Percentiles rank a stretch among this genome's conserved stretches.
Conservation (phyloP, 2,329 filamentous ascomycete genomes). For the Aotearoamyces nothofagi region DNA sequence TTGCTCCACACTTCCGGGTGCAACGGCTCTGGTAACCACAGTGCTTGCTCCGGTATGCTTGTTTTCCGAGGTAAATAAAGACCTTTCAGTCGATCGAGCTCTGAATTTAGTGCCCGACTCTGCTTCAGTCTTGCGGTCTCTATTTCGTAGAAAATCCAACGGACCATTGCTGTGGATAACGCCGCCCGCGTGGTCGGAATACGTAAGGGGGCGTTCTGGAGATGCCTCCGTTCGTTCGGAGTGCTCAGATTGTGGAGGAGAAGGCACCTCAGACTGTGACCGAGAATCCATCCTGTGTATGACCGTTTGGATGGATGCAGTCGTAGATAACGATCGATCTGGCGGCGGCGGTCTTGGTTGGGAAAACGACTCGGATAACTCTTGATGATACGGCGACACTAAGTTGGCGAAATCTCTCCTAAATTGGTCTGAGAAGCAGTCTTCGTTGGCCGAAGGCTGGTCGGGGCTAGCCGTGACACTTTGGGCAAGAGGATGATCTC, state of each 20-base stretch:
- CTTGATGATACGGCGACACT: no score
- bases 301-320: conserved; percentile 17
- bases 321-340: conserved; percentile 17
- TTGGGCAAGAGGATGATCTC: conserved; percentile 64
- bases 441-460: conserved; percentile 21
- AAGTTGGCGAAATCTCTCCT: no score
- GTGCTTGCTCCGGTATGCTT: conserved; percentile 50
- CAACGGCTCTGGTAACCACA: conserved; percentile 44
- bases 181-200: conserved; percentile 12
- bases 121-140: conserved; percentile 18
- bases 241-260: conserved; percentile 1
- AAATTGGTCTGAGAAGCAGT: conserved; percentile 14
- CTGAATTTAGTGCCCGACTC: conserved; percentile 34
- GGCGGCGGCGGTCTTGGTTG: conserved; percentile 23
- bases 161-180: conserved; percentile 11
- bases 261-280: conserved; percentile 17
- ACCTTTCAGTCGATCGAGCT: conserved; percentile 48
- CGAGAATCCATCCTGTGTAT: conserved; percentile 16
- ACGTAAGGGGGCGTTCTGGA: conserved; percentile 12
- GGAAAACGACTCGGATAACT: no score
- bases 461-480: conserved; percentile 60
- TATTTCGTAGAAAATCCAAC: conserved; percentile 9
- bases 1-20: conserved; percentile 29
- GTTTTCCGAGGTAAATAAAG: conserved; percentile 40
- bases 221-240: conserved; percentile 6